Evolutionary conservation across 1,284 basidiomycete genomes (phyloP).

Genomic region (Kalmanozyma brasiliensis): DNA sequence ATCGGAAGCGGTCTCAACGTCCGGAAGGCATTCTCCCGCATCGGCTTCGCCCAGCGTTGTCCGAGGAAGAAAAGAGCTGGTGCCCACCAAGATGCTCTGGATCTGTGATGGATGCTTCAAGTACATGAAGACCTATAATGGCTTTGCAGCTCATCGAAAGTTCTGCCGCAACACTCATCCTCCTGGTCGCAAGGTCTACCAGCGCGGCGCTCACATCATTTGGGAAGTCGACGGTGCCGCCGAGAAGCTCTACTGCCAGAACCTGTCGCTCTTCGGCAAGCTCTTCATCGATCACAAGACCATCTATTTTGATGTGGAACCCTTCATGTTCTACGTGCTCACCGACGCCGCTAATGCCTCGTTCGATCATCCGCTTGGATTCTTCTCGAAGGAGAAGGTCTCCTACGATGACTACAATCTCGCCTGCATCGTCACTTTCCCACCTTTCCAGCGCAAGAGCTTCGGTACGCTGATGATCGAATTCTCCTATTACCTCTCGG

Average conservation of each 20-base stretch:
- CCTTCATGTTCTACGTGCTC: constrained; percentile 86
- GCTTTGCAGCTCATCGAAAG: constrained; percentile 70
- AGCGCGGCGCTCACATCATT: constrained; percentile 86
- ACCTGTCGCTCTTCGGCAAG: constrained; percentile 93
- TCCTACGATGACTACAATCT: constrained; percentile 98
- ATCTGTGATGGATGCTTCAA: constrained; percentile 96
- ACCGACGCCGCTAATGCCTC: constrained; percentile 81
- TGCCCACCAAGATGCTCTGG: constrained; percentile 63
- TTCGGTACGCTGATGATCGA: constrained; percentile 97
- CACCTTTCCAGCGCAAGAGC: constrained; percentile 88
- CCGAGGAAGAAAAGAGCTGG: constrained; percentile 13
- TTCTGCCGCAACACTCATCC: constrained; percentile 80
- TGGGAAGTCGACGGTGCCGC: constrained; percentile 94
- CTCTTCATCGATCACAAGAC: constrained; percentile 99
- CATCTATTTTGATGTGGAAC: constrained; percentile 83
- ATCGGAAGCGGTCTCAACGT: constrained; percentile 2
- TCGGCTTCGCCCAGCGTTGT: constrained; percentile 3
- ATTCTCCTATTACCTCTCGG: constrained; percentile 94
- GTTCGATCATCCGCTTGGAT: constrained; percentile 86
- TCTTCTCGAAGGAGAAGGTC: constrained; percentile 96
- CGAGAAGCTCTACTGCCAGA: constrained; percentile 90
- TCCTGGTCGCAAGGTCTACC: constrained; percentile 89
- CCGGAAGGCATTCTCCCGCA: constrained; percentile 13
- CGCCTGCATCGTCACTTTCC: constrained; percentile 94
- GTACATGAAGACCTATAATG: constrained; percentile 75